Conservation (phyloP, 1,139 yeast genomes). For the Taphrina betulina region DNA sequence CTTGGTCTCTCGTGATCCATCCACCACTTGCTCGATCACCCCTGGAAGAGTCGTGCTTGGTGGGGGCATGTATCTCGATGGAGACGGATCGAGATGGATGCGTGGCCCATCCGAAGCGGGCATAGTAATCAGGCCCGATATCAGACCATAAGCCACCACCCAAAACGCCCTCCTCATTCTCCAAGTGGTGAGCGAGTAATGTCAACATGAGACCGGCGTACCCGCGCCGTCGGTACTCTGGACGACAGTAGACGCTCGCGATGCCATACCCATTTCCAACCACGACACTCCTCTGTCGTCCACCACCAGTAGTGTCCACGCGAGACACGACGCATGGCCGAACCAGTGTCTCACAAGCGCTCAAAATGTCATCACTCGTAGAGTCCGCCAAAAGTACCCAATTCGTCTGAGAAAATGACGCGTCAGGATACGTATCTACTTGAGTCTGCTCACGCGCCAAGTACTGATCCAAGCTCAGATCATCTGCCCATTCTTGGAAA, state of each 20-base stretch:
- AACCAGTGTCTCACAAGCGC: slow-evolving; percentile 6
- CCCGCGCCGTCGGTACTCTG: slow-evolving; percentile 6
- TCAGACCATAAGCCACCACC: slow-evolving; percentile 5
- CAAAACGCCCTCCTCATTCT: background rate
- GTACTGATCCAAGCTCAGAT: background rate
- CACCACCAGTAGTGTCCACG: background rate
- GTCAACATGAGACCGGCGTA: background rate
- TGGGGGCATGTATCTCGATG: background rate
- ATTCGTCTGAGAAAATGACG: background rate
- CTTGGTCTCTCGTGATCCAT: background rate
- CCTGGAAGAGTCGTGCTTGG: background rate
- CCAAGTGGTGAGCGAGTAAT: background rate
- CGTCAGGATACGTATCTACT: background rate
- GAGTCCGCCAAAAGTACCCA: slow-evolving; percentile 10
- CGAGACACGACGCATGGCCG: slow-evolving; percentile 9
- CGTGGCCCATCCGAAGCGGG: slow-evolving; percentile 1
- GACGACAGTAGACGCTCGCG: slow-evolving; percentile 4
- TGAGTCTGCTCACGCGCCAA: slow-evolving; percentile 7
- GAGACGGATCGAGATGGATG: background rate
- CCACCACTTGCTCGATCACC: background rate
- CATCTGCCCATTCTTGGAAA: slow-evolving; percentile 8
- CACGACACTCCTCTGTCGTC: too few relatives aligned
- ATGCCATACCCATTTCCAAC: background rate
- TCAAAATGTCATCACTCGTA: background rate
- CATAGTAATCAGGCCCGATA: slow-evolving; percentile 1